Base-by-base conservation (phyloP, 345 rosid species). In the Dovyalis caffra region DNA sequence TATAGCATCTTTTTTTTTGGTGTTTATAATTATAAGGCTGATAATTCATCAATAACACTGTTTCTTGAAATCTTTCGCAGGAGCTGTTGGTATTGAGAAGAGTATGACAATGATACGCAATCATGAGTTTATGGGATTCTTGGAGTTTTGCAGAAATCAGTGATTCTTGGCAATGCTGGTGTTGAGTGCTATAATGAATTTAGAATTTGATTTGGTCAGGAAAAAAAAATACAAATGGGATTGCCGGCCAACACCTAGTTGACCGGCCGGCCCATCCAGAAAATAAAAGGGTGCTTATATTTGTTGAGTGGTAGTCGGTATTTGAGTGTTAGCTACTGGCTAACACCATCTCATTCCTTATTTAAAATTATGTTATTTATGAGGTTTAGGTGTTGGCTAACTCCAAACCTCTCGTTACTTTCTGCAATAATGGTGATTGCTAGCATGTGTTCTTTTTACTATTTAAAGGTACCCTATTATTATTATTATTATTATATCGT, bases 41-140 rank as follows among this genome's bases (percentile, higher is more conserved):
- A 12, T 7, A 35, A 35, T 35, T 35, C 38, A 35, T 35, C 38
- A 35, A 10, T 10, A 43, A 43, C 47, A 12, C 12, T 43, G 47
- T 2, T 5, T 23, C n/a, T 63, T 75, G 9, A 6, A 68, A 37
- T 61, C 26, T 45, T 38, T 16, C 75, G 78, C 90, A 91, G 97
- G 98, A 64, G 88, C 90, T 6, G 53, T 88, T 12, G 98, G 99
- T 0, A 83, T 79, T 10, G 91, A 79, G 75, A 84, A 71, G 49
- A 92, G 97, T 69, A 75, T 90, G 34, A 23, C 0, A 34, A 95
- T 90, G 99, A 89, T 90, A 68, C 83, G 76, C 1, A 85, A 91
- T 68, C 88, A 92, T 68, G 99, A 89, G 74, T 95, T 89, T 76
- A 91, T 95, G 97, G 94, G 99, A 67, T 91, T 95, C 76, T 82